Conservation (phyloP, 73 alveolate genomes). For the Uronychia setigera region DNA sequence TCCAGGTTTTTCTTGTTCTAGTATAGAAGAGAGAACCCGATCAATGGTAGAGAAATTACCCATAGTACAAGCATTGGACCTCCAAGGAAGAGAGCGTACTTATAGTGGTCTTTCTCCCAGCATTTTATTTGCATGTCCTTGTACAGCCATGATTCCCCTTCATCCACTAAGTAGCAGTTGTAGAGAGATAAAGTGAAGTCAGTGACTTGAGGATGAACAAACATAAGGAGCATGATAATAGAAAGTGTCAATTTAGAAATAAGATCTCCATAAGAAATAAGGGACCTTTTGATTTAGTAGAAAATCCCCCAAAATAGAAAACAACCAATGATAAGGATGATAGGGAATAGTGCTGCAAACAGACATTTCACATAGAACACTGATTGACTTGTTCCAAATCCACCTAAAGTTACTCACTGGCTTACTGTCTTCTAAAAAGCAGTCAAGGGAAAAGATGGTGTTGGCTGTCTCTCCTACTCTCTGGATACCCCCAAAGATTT, state of each 20-base stretch:
- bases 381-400: background rate
- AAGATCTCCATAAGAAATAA: background rate
- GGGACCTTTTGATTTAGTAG: background rate
- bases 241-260: background rate
- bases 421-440: constrained; percentile 7
- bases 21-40: constrained; percentile 17
- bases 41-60: constrained; percentile 33
- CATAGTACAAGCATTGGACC: constrained; percentile 44
- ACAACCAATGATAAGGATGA: background rate
- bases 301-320: background rate
- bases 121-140: constrained; percentile 42
- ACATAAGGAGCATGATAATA: background rate
- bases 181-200: constrained; percentile 19
- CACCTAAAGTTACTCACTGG: background rate
- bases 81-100: constrained; percentile 34
- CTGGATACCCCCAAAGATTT: background rate
- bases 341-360: background rate
- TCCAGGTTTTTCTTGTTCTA: constrained; percentile 5
- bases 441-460: constrained; percentile 12
- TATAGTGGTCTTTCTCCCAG: constrained; percentile 35
- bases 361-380: background rate
- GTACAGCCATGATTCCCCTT: constrained; percentile 14
- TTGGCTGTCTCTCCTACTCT: constrained; percentile 7
- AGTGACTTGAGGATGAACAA: constrained; percentile 43
- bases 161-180: constrained; percentile 23